Percentiles rank a stretch among this genome's conserved stretches.
Evolutionary conservation across 805 yeast species (phyloP).

Genomic region (Metschnikowia hibisci): DNA sequence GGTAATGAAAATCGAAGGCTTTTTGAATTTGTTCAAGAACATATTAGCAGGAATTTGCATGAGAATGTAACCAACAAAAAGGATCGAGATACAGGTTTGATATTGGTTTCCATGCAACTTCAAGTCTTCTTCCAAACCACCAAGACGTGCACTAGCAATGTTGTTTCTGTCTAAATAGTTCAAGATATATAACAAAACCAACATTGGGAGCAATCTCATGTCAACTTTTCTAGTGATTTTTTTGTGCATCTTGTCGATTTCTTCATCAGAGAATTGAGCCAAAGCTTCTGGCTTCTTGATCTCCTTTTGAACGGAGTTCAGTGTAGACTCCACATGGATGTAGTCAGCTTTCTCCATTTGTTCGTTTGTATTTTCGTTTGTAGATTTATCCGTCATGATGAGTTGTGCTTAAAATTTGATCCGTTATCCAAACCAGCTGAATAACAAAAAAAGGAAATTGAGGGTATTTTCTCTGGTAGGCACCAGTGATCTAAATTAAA

Average conservation of each 20-base stretch:
- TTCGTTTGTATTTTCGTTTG: constrained; percentile 1
- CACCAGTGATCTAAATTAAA: too few species aligned
- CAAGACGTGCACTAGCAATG: constrained; percentile 52
- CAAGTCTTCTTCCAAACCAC: constrained; percentile 45
- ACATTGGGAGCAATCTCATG: constrained; percentile 46
- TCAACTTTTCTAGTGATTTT: constrained; percentile 48
- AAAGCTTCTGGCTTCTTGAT: constrained; percentile 30
- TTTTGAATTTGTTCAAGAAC: constrained; percentile 43
- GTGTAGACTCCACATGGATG: constrained; percentile 10
- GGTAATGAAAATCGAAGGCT: constrained; percentile 50
- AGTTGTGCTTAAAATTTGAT: not conserved
- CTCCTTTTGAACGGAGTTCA: not conserved
- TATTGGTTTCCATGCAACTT: constrained; percentile 41
- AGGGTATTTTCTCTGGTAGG: not conserved
- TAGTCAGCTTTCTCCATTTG: constrained; percentile 10
- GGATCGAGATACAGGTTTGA: constrained; percentile 50
- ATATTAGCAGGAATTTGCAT: constrained; percentile 49
- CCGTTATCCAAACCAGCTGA: constrained; percentile 2
- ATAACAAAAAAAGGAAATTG: not conserved
- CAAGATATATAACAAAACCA: constrained; percentile 47
- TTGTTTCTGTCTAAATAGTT: constrained; percentile 52
- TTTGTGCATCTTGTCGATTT: constrained; percentile 40
- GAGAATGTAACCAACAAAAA: constrained; percentile 47
- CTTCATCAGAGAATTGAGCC: constrained; percentile 33
- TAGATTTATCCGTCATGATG: constrained; percentile 1